A percentile compares a stretch with the other conserved stretches of the same genome.
Evolutionary conservation across 2,329 filamentous ascomycete species (phyloP).

Genomic region (Fusarium burgessii): DNA sequence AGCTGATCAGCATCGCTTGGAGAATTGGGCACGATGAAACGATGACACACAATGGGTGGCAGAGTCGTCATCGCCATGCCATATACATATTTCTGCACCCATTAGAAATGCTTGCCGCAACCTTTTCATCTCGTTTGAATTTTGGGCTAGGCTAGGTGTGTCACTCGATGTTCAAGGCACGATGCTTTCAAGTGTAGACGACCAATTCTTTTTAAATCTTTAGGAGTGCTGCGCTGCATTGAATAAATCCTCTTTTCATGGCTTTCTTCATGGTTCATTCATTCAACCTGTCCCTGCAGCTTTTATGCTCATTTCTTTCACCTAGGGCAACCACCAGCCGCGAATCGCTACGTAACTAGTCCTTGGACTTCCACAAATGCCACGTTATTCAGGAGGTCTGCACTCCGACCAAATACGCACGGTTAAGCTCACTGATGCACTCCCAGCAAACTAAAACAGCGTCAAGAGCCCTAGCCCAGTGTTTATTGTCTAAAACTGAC

Average conservation of each 20-base stretch:
- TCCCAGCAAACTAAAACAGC: not conserved
- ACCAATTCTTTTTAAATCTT: not conserved
- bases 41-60: not conserved
- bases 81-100: conserved; percentile 18
- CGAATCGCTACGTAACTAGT: not conserved
- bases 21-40: conserved; percentile 5
- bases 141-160: not conserved
- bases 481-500: conserved; percentile 1
- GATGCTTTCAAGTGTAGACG: not conserved
- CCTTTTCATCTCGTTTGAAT: conserved; percentile 5
- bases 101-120: conserved; percentile 18
- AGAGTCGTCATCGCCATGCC: conserved; percentile 29
- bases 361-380: conserved; percentile 13
- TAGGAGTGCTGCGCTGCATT: too few species aligned
- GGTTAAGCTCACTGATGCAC: conserved; percentile 16
- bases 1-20: conserved; percentile 32
- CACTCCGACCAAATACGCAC: conserved; percentile 18
- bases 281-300: not conserved
- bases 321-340: not conserved
- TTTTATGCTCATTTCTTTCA: not conserved
- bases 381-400: conserved; percentile 28
- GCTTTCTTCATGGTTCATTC: not conserved
- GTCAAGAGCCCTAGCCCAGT: conserved; percentile 3
- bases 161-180: not conserved
- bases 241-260: not conserved